Evolutionary conservation across 1,284 basidiomycete genomes (phyloP), one percentile per base, ranked within the genome.

Genomic region (Malassezia psittaci): DNA sequence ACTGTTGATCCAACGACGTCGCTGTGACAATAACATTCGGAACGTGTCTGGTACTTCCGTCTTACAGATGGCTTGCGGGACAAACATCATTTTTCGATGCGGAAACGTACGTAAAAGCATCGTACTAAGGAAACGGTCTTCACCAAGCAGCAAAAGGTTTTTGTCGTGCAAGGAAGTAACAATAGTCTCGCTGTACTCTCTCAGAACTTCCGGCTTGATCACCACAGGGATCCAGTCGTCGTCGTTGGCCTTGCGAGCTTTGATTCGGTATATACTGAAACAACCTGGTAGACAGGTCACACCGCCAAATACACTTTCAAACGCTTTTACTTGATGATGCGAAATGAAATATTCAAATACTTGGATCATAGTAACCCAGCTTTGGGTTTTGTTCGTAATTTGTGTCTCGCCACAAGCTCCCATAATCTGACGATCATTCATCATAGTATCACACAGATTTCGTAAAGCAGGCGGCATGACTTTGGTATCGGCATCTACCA

Each of bases 311-410:
- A 96, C 90, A 21, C 91, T 90, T 76, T 99, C 94, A 77, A 98
- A 99, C 2, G 90, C 90, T 76, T 99, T 98, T 62, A 90, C 87
- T 57, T 91, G 83, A 77, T 98, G 93, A 76, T 98, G 94, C 35
- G 91, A 96, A 74, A 99, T 96, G 77, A 96, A 98, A 78, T 98
- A 98, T 74, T 96, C 91, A 77, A 90, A 96, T 16, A 98, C 90
- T 76, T 98, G 94, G 67, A 99, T 99, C 42, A 86, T 84, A 0
- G 94, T 98, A 32, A 99, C 90, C 94, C 94, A 98, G 15, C 88
- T 89, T 64, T 41, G 89, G 84, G 50, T 48, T 76, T 99, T 99
- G 81, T 99, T 99, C 48, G 89, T 88, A 77, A 99, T 96, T 16
- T 91, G 85, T 2, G 94, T 98, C 77, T 99, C 94, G 51, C 94